Conservation (phyloP, 352 stramenopile genomes). For the Aphanomyces invadans region DNA sequence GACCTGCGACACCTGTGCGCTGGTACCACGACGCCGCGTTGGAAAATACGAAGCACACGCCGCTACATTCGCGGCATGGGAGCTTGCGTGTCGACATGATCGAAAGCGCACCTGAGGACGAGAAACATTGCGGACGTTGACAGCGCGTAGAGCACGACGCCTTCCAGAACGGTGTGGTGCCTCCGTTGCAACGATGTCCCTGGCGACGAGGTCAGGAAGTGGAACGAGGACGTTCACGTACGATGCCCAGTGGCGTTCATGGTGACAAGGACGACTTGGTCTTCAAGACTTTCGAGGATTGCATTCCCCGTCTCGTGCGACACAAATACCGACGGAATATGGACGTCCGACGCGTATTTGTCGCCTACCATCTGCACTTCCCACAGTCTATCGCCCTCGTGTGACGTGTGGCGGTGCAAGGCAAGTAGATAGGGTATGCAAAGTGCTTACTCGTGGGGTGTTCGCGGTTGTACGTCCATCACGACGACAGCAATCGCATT, state of each 20-base stretch:
- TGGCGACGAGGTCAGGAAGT: not conserved
- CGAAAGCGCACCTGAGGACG: slow-evolving; percentile 1
- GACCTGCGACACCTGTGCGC: slow-evolving; percentile 3
- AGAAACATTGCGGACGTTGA: slow-evolving; percentile 24
- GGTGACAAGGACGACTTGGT: not conserved
- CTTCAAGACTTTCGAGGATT: not conserved
- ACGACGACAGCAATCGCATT: slow-evolving; percentile 19
- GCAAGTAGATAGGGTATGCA: not conserved
- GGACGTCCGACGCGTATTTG: slow-evolving; percentile 14
- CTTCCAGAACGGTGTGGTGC: slow-evolving; percentile 17
- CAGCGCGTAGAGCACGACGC: slow-evolving; percentile 21
- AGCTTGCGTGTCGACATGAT: not conserved
- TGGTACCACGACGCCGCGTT: slow-evolving; percentile 17
- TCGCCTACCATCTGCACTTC: slow-evolving; percentile 21
- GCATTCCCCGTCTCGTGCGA: slow-evolving; percentile 11
- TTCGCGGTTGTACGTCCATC: slow-evolving; percentile 11
- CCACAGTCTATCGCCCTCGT: slow-evolving; percentile 20
- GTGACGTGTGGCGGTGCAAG: not conserved
- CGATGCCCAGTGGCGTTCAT: slow-evolving; percentile 13
- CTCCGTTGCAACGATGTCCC: not conserved
- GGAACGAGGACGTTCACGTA: not conserved
- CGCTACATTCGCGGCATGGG: not conserved
- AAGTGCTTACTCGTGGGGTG: slow-evolving; percentile 3
- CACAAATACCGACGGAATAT: slow-evolving; percentile 21
- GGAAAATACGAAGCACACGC: slow-evolving; percentile 4